Conservation (phyloP, 495 filamentous ascomycete species). For the Xylaria scruposa region DNA sequence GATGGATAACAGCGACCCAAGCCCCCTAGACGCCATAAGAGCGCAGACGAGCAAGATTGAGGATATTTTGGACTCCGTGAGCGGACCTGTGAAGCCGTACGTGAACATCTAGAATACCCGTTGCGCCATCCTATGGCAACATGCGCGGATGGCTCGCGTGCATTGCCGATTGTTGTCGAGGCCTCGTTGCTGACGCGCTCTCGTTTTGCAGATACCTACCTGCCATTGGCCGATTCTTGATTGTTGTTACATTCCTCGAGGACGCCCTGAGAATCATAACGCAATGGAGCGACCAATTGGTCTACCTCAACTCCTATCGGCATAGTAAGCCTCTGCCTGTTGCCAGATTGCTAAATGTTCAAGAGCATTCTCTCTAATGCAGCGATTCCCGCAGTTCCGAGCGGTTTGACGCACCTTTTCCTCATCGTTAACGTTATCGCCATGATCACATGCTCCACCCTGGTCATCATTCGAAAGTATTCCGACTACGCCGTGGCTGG, state of each 20-base stretch:
- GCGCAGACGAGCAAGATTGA: conserved; percentile 98
- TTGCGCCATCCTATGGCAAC: background rate
- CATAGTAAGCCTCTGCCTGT: conserved; percentile 70
- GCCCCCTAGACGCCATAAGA: conserved; percentile 88
- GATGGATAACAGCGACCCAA: conserved; percentile 73
- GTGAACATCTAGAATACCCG: conserved; percentile 47
- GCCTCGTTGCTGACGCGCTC: conserved; percentile 34
- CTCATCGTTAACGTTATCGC: conserved; percentile 88
- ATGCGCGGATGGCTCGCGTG: conserved; percentile 14
- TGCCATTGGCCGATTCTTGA: conserved; percentile 93
- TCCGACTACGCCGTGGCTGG: conserved; percentile 91
- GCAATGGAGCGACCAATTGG: conserved; percentile 95
- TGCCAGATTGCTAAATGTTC: background rate
- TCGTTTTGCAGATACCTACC: conserved; percentile 78
- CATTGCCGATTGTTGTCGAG: background rate
- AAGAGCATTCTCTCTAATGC: conserved; percentile 29
- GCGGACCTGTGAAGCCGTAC: conserved; percentile 95
- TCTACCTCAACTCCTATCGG: conserved; percentile 91
- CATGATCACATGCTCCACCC: conserved; percentile 80
- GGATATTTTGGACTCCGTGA: conserved; percentile 86
- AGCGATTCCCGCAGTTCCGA: conserved; percentile 67
- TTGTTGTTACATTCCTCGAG: conserved; percentile 98
- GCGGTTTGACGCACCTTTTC: conserved; percentile 91
- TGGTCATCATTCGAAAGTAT: conserved; percentile 90
- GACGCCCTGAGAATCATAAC: conserved; percentile 95